Evolutionary conservation across 2,329 filamentous ascomycete species (phyloP), one percentile per base, ranked within the genome.

Genomic region (Tolypocladium nubicola): DNA sequence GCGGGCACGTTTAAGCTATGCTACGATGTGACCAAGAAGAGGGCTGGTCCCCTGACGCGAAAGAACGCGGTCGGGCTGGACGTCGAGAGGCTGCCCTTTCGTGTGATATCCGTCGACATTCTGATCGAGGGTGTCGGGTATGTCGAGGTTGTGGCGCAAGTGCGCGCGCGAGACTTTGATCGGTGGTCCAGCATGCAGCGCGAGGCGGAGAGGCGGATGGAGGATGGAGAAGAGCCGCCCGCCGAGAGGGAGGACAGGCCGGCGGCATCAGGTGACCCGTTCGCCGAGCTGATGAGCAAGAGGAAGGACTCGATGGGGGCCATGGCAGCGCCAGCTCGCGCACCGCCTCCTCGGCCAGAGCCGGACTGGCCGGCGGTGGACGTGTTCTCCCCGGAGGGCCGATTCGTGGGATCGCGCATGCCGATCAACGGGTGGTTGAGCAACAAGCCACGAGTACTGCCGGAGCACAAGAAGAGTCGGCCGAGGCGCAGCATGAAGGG

Each of bases 111-210:
- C 10, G 81, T 87, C 0, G 95, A 99, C 67, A 84, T 99, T 30
- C 75, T 99, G 16, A 85, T 99, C 54, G 93, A 97, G 70, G 91
- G 94, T 2, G 87, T 91, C 33, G 94, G 94, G 9, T 99, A 95
- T 89, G 81, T 99, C 2, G 94, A 99, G 72, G 71, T 99, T 45
- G 86, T 85, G 0, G 86, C 86, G 3, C 93, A 99, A 72, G 83
- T 95, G 11, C 83, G 93, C 54, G 82, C 78, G 19, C 80, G 72
- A 66, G 75, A 79, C 58, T 52, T 67, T 30, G 61, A 70, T 40
- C 56, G 50, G n/a, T 60, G 58, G 45, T 47, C 55, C 1, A 37
- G n/a, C n/a, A 57, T 58, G 56, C 50, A 60, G 56, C 35, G 61
- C 65, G 59, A 59, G 19, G 58, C 52, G 54, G 62, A 55, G 52